Conservation (phyloP, 257 asterid genomes). For the Rubia yunnanensis region DNA sequence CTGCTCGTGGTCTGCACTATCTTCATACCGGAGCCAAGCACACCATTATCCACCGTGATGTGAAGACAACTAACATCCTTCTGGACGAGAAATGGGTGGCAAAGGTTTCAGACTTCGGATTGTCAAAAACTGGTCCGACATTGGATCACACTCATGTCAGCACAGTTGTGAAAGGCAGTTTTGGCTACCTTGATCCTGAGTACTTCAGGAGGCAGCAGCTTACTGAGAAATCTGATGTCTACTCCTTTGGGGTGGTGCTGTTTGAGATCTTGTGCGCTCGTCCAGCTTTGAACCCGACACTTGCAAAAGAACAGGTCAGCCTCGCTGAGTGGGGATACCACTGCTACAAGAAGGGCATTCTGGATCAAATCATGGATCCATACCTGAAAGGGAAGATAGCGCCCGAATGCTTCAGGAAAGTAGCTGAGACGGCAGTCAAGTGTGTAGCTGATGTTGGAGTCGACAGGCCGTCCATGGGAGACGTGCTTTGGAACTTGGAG, state of each 20-base stretch:
- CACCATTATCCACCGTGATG: constrained; percentile 86
- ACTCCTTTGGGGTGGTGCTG: constrained; percentile 71
- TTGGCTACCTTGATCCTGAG: constrained; percentile 89
- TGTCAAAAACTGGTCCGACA: constrained; percentile 84
- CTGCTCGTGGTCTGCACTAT: constrained; percentile 86
- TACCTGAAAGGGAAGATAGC: constrained; percentile 87
- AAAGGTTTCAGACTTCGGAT: constrained; percentile 80
- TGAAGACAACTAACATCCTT: constrained; percentile 86
- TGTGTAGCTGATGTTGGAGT: constrained; percentile 76
- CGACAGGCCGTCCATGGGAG: constrained; percentile 88
- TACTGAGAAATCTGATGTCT: constrained; percentile 77
- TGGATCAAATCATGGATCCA: constrained; percentile 68
- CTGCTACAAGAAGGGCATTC: constrained; percentile 66
- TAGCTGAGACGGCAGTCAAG: constrained; percentile 82
- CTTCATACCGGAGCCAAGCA: constrained; percentile 88
- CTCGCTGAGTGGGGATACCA: constrained; percentile 89
- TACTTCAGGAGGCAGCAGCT: constrained; percentile 82
- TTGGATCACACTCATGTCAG: constrained; percentile 84
- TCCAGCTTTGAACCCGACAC: constrained; percentile 70
- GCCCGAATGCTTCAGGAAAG: constrained; percentile 78
- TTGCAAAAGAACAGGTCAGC: constrained; percentile 83
- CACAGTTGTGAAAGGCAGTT: constrained; percentile 76
- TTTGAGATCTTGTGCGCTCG: constrained; percentile 84
- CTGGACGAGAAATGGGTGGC: constrained; percentile 91
- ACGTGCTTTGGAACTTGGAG: constrained; percentile 89